Conservation (phyloP, 441 rosid species). For the Populus hybrid region DNA sequence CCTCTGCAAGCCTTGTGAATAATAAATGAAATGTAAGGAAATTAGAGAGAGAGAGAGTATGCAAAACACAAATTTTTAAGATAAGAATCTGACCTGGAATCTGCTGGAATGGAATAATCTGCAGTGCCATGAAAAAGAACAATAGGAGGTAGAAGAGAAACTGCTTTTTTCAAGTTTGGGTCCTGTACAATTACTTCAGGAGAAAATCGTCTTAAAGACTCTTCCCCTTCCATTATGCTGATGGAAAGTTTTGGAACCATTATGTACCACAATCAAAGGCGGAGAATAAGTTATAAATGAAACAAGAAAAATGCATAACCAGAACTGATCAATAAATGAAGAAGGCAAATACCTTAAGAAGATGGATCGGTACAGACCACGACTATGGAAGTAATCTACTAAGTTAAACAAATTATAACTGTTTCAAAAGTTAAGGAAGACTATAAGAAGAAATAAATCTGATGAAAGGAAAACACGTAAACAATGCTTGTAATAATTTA, state of each 20-base stretch:
- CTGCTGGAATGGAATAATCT: constrained; percentile 90
- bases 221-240: constrained; percentile 97
- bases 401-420: constrained; percentile 89
- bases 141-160: constrained; percentile 72
- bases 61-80: not conserved
- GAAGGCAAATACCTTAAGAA: constrained; percentile 38
- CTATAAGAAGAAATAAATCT: not conserved
- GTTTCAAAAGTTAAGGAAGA: constrained; percentile 22
- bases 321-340: not conserved
- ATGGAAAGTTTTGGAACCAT: constrained; percentile 18
- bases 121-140: constrained; percentile 87
- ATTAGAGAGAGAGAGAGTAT: not conserved
- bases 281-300: not conserved
- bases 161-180: constrained; percentile 47
- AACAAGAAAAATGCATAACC: not conserved
- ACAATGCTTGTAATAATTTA: not conserved
- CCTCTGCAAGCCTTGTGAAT: not conserved
- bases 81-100: constrained; percentile 66
- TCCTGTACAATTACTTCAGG: constrained; percentile 79
- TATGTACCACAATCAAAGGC: not conserved
- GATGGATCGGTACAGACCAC: constrained; percentile 80
- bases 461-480: not conserved
- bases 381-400: constrained; percentile 76
- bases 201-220: constrained; percentile 68
- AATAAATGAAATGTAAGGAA: not conserved